Conservation (phyloP, 2,329 filamentous ascomycete species). For the Plenodomus tracheiphilus region DNA sequence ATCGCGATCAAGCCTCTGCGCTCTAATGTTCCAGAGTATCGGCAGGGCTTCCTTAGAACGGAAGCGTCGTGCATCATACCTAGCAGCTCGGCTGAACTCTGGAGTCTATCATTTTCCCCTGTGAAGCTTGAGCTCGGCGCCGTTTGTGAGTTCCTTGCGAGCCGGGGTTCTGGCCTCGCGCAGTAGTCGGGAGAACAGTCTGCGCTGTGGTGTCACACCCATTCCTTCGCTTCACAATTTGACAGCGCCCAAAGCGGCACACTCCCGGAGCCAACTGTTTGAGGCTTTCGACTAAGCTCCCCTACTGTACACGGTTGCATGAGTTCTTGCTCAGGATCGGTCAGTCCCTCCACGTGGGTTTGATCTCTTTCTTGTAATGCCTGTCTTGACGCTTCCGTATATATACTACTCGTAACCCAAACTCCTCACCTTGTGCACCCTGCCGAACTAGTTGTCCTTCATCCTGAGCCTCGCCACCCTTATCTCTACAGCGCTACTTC, state of each 20-base stretch:
- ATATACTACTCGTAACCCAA: slow-evolving; percentile 31
- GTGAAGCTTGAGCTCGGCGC: slow-evolving; percentile 25
- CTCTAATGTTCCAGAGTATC: slow-evolving; percentile 31
- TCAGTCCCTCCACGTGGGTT: slow-evolving; percentile 43
- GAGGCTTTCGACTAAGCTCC: slow-evolving; percentile 41
- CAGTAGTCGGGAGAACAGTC: slow-evolving; percentile 33
- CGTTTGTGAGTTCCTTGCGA: slow-evolving; percentile 31
- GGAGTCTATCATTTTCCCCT: slow-evolving; percentile 22
- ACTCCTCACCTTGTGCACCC: slow-evolving; percentile 15
- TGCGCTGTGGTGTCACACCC: slow-evolving; percentile 40
- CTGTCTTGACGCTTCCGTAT: slow-evolving; percentile 35
- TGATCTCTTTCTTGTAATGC: slow-evolving; percentile 32
- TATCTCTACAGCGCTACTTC: slow-evolving; percentile 13
- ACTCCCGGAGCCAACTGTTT: slow-evolving; percentile 46
- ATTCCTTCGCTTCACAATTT: slow-evolving; percentile 42
- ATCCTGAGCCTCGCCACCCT: slow-evolving; percentile 12
- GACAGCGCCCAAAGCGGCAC: slow-evolving; percentile 46
- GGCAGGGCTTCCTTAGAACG: slow-evolving; percentile 29
- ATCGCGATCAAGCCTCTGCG: slow-evolving; percentile 15
- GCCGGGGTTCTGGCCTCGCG: slow-evolving; percentile 32
- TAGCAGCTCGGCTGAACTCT: slow-evolving; percentile 36
- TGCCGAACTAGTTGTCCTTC: slow-evolving; percentile 13
- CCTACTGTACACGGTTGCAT: slow-evolving; percentile 40
- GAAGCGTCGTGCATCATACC: slow-evolving; percentile 32
- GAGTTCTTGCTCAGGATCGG: slow-evolving; percentile 38